These are phyloP conservation scores for Colletotrichum phormii DNA, from an alignment of 2,329 filamentous ascomycete species.

Conservation along the genomic window DNA sequence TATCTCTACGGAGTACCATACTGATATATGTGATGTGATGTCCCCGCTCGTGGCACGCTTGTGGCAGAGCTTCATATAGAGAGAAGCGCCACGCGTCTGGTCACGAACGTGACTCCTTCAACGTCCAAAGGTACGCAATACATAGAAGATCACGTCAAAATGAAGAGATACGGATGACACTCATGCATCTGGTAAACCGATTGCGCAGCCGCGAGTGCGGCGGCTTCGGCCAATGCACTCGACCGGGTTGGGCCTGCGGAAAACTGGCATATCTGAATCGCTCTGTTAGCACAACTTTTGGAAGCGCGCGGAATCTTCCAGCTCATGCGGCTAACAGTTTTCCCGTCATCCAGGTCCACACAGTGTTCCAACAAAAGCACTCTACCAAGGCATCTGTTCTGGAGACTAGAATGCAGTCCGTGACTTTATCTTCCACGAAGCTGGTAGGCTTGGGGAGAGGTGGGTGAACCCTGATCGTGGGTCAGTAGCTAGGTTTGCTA, in stretches of 20 bases:
- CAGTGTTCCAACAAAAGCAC: neutral
- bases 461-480: too few relatives aligned
- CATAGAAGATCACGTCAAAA: neutral
- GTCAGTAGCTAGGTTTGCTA: too few relatives aligned
- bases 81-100: neutral
- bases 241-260: constrained; percentile 38
- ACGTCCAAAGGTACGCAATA: constrained; percentile 21
- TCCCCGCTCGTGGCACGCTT: too few relatives aligned
- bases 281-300: constrained; percentile 13
- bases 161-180: constrained; percentile 28
- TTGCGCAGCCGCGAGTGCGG: constrained; percentile 36
- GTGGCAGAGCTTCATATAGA: neutral
- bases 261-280: constrained; percentile 37
- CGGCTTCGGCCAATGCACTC: constrained; percentile 22
- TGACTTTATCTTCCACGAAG: neutral
- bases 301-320: constrained; percentile 30
- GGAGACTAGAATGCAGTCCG: too few relatives aligned
- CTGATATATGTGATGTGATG: neutral
- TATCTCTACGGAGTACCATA: neutral
- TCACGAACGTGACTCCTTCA: neutral
- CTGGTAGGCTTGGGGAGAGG: neutral
- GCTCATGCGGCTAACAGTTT: constrained; percentile 18
- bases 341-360: constrained; percentile 23
- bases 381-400: neutral
- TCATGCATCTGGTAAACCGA: constrained; percentile 39